Percentiles rank a stretch among this genome's conserved stretches.
Evolutionary conservation across 768 basidiomycete genomes (phyloP).

Genomic region (Wakefieldia striispora): DNA sequence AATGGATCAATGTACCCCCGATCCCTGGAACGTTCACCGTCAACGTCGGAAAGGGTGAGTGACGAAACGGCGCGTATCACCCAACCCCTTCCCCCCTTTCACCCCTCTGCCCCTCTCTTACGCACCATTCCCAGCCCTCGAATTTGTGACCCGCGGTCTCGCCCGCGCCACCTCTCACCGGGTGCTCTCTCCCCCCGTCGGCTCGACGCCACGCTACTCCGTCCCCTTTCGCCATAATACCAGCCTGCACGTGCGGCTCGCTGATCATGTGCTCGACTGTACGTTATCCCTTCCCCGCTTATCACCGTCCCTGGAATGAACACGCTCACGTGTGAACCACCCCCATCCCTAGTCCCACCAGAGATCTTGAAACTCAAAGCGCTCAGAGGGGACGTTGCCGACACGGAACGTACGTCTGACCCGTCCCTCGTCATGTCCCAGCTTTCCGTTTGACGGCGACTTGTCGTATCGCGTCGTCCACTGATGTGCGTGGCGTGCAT

Average conservation of each 20-base stretch:
- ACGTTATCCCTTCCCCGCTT: slow-evolving; percentile 26
- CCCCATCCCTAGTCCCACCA: slow-evolving; percentile 49
- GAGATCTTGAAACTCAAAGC: slow-evolving; percentile 63
- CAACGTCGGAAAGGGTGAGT: slow-evolving; percentile 82
- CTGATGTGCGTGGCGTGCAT: not conserved
- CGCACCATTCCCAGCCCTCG: slow-evolving; percentile 49
- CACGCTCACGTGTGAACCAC: not conserved
- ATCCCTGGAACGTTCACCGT: slow-evolving; percentile 81
- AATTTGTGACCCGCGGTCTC: slow-evolving; percentile 72
- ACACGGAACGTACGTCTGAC: slow-evolving; percentile 59
- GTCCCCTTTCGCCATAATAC: slow-evolving; percentile 88
- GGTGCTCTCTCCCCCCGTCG: slow-evolving; percentile 63
- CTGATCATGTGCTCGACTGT: slow-evolving; percentile 43
- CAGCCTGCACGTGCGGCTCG: slow-evolving; percentile 50
- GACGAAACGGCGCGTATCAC: too few relatives aligned
- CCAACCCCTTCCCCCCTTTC: too few relatives aligned
- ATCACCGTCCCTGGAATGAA: not conserved
- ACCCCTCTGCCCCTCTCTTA: too few relatives aligned
- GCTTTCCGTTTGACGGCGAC: not conserved
- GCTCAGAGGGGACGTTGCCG: slow-evolving; percentile 48
- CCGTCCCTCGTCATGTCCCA: not conserved
- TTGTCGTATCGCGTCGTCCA: too few relatives aligned
- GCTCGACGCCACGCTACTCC: slow-evolving; percentile 67
- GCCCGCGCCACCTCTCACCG: slow-evolving; percentile 81
- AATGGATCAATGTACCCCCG: slow-evolving; percentile 83